A percentile compares a stretch with the other conserved stretches of the same genome.
phyloP scores from a whole-genome alignment of 2,329 filamentous ascomycete species.

The Macrophomina tecta region DNA sequence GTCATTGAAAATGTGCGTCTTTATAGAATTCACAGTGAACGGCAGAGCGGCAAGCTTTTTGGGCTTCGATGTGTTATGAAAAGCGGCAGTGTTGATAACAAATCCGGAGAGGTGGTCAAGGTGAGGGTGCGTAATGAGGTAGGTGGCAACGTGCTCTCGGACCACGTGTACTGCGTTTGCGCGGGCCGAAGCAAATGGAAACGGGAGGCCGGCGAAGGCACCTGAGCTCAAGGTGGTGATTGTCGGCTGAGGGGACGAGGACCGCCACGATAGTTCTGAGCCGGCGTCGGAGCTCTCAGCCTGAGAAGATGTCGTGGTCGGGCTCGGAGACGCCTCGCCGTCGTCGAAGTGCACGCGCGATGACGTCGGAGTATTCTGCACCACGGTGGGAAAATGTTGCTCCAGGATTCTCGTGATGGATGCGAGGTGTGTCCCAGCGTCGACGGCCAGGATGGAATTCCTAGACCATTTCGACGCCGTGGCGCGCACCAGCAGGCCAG shows the following conservation, averaged over 20 bases:
- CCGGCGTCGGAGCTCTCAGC: conserved; percentile 15
- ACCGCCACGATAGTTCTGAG: conserved; percentile 23
- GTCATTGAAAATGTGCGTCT: conserved; percentile 95
- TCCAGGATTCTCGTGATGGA: conserved; percentile 83
- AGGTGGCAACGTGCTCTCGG: conserved; percentile 79
- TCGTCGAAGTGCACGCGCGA: conserved; percentile 22
- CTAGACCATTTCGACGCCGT: conserved; percentile 78
- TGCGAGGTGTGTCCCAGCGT: conserved; percentile 88
- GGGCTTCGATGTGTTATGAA: conserved; percentile 75
- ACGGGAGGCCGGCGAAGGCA: conserved; percentile 78
- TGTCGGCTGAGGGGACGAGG: conserved; percentile 39
- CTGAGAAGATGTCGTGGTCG: conserved; percentile 21
- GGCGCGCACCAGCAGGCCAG: conserved; percentile 86
- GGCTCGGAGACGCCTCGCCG: conserved; percentile 20
- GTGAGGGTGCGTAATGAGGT: conserved; percentile 96
- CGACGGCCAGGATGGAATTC: conserved; percentile 86
- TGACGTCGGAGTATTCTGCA: conserved; percentile 28
- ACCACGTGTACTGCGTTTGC: conserved; percentile 85
- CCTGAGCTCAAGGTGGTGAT: conserved; percentile 66
- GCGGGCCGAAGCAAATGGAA: conserved; percentile 69
- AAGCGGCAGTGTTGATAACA: conserved; percentile 88
- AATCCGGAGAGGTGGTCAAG: conserved; percentile 92
- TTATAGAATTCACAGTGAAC: conserved; percentile 89
- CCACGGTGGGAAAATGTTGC: conserved; percentile 54
- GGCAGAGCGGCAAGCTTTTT: conserved; percentile 88